Percentiles rank a stretch among this genome's conserved stretches.
These are phyloP conservation scores for Fusarium marasasianum DNA, from an alignment of 2,329 filamentous ascomycete species.

Conservation along the genomic window DNA sequence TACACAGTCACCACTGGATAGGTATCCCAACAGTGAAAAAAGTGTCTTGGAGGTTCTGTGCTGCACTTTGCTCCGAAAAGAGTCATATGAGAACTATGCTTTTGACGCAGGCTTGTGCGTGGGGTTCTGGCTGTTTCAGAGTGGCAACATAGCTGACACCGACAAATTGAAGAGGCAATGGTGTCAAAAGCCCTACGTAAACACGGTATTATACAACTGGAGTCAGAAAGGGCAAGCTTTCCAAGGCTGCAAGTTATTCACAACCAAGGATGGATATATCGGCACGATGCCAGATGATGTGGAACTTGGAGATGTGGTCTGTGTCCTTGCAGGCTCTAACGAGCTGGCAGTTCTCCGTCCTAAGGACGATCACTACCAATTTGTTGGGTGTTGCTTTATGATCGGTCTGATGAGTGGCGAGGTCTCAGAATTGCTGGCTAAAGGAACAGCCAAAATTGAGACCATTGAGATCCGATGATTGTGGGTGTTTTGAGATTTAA, in stretches of 20 bases:
- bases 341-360: background rate
- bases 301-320: background rate
- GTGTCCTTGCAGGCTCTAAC: fast-evolving
- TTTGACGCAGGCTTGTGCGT: background rate
- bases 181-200: too few relatives aligned
- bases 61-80: background rate
- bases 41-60: background rate
- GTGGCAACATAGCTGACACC: too few relatives aligned
- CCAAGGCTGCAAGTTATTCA: too few relatives aligned
- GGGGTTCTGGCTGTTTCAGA: too few relatives aligned
- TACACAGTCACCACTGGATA: too few relatives aligned
- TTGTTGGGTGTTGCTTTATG: background rate
- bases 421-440: background rate
- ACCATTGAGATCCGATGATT: background rate
- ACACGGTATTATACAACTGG: too few relatives aligned
- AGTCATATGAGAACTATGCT: background rate
- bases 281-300: background rate
- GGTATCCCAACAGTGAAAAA: background rate
- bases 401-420: background rate
- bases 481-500: background rate
- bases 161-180: too few relatives aligned
- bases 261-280: background rate
- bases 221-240: too few relatives aligned
- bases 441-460: background rate
- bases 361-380: background rate